Evolutionary conservation across 257 asterid species (phyloP).

Genomic region (Nicotiana knightiana): DNA sequence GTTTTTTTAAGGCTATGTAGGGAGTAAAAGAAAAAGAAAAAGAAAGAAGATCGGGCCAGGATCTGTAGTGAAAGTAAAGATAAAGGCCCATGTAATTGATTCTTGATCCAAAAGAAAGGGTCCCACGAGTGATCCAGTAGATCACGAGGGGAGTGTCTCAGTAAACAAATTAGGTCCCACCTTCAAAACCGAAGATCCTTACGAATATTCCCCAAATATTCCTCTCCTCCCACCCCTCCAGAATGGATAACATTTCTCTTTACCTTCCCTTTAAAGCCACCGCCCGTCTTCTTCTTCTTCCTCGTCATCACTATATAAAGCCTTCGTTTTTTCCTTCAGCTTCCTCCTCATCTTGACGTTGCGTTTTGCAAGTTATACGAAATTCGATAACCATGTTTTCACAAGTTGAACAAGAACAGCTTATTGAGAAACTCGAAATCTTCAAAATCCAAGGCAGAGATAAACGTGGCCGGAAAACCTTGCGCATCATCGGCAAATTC

Average conservation of each 20-base stretch:
- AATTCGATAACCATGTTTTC: slow-evolving; percentile 10
- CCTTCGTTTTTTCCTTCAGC: not conserved
- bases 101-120: not conserved
- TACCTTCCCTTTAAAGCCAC: not conserved
- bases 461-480: slow-evolving; percentile 53
- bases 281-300: not conserved
- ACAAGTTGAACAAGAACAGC: slow-evolving; percentile 36
- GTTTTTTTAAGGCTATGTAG: no score
- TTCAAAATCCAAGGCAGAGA: slow-evolving; percentile 78
- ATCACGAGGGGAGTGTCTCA: not conserved
- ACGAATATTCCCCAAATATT: slow-evolving; percentile 39
- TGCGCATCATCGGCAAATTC: slow-evolving; percentile 70
- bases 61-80: not conserved
- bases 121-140: not conserved
- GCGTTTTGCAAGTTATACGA: not conserved
- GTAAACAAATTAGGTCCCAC: not conserved
- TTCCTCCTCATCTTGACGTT: not conserved
- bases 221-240: not conserved
- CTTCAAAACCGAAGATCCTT: slow-evolving; percentile 36
- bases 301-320: not conserved
- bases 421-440: slow-evolving; percentile 42
- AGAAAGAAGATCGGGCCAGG: not conserved
- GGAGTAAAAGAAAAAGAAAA: not conserved
- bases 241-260: not conserved
- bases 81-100: not conserved